These are phyloP conservation scores for Blastobotrys buckinghamii DNA, from an alignment of 1,139 yeast species.

Conservation along the genomic window DNA sequence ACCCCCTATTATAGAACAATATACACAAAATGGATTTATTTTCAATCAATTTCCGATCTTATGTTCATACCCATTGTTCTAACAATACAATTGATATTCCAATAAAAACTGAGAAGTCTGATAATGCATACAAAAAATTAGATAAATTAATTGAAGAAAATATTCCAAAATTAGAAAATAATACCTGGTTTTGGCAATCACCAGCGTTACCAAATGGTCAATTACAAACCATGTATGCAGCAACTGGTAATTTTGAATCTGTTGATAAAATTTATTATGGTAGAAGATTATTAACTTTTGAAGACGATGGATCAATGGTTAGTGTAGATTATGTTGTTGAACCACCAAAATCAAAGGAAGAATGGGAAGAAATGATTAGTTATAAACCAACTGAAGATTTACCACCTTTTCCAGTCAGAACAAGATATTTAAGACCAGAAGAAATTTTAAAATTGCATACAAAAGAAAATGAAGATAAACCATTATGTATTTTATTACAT, in stretches of 20 bases:
- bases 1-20: too few relatives aligned
- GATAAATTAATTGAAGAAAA: constrained; percentile 37
- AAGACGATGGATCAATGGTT: constrained; percentile 58
- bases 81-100: constrained; percentile 35
- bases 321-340: constrained; percentile 72
- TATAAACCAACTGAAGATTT: constrained; percentile 59
- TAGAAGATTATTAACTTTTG: constrained; percentile 56
- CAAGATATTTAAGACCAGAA: constrained; percentile 56
- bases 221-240: constrained; percentile 66
- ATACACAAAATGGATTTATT: constrained; percentile 3
- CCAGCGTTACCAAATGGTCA: constrained; percentile 68
- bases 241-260: constrained; percentile 48
- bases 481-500: constrained; percentile 67
- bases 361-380: constrained; percentile 45
- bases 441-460: constrained; percentile 38
- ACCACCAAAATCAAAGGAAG: constrained; percentile 41
- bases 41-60: constrained; percentile 11
- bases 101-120: constrained; percentile 12
- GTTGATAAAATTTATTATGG: constrained; percentile 64
- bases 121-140: constrained; percentile 30
- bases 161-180: constrained; percentile 44
- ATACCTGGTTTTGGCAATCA: constrained; percentile 48
- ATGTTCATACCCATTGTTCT: constrained; percentile 17
- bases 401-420: constrained; percentile 74
- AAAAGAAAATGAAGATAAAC: constrained; percentile 40